These are phyloP conservation scores for Chrysopogon serrulatus DNA, from an alignment of 176 grass and related monocot genomes.

Conservation along the genomic window DNA sequence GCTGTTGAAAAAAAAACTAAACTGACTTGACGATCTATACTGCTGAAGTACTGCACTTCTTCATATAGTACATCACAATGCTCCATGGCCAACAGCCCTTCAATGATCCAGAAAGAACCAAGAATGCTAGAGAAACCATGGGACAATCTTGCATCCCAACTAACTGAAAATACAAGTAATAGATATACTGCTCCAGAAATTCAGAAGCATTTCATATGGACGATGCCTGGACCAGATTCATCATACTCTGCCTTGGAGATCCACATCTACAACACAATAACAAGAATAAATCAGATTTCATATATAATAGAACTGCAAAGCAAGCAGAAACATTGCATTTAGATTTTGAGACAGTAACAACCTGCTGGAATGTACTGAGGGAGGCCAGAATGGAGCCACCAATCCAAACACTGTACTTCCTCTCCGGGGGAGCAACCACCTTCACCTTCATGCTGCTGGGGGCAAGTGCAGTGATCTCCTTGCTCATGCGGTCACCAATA, in stretches of 20 bases:
- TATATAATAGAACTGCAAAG: background rate
- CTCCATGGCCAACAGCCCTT: background rate
- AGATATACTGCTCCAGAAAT: background rate
- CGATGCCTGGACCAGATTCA: conserved; percentile 66
- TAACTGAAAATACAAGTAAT: conserved; percentile 14
- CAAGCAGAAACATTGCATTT: background rate
- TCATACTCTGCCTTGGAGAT: conserved; percentile 87
- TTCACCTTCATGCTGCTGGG: conserved; percentile 92
- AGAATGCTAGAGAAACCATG: background rate
- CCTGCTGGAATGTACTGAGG: conserved; percentile 90
- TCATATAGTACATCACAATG: conserved; percentile 2
- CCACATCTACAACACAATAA: conserved; percentile 59
- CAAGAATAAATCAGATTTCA: background rate
- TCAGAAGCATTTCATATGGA: conserved; percentile 90
- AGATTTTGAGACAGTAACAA: conserved; percentile 16
- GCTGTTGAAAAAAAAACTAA: background rate
- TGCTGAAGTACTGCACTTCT: background rate
- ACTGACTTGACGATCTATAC: conserved; percentile 4
- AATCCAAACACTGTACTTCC: conserved; percentile 93
- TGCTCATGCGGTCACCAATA: conserved; percentile 85
- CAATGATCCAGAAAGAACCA: background rate
- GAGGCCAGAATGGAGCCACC: conserved; percentile 85
- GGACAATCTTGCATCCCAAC: conserved; percentile 20
- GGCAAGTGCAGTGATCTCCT: conserved; percentile 76
- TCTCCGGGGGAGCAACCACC: conserved; percentile 81